Evolutionary conservation across 2,329 filamentous ascomycete species (phyloP), one percentile per base, ranked within the genome.

Genomic region (Phoma sp.): DNA sequence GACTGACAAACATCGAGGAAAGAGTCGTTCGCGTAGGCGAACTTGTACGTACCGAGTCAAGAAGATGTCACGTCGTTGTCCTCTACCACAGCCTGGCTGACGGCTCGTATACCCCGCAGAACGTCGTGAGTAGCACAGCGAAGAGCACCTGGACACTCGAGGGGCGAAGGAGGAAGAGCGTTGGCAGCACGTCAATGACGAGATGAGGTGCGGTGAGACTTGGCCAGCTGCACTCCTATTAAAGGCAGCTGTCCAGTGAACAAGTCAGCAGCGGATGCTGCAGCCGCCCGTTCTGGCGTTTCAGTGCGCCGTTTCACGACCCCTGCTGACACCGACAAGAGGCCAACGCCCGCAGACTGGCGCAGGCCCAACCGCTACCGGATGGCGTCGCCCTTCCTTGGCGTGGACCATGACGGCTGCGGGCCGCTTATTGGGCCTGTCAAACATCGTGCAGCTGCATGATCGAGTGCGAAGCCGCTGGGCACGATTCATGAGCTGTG

Each of bases 241-340:
- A 67, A 65, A 64, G 53, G 56, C 51, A 47, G 39, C 42, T 37
- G 29, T 33, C 40, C 21, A 32, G 7, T 32, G 45, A 43, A 59
- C 68, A 64, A 67, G 69, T 67, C 68, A 67, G 67, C 65, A 40
- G 34, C 42, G 47, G 40, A 28, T 56, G 23, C 56, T 60, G 69
- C 66, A 70, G 69, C 59, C 71, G 69, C 69, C 68, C 62, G 70
- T 60, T 62, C 50, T 57, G 61, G 60, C 54, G 71, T 73, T 72
- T 72, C 70, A 74, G 60, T 52, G 60, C 62, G 42, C 64, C 62
- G 69, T 73, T 74, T 72, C 71, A 73, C 53, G 48, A 65, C 65
- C 71, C 69, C 66, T 62, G 72, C 69, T 66, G 64, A 68, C 66
- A 68, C 69, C 60, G 56, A 60, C 55, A 53, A 59, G 54, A 61